These are phyloP conservation scores for Pyrenula massariospora DNA, from an alignment of 495 filamentous ascomycete genomes.

Conservation along the genomic window DNA sequence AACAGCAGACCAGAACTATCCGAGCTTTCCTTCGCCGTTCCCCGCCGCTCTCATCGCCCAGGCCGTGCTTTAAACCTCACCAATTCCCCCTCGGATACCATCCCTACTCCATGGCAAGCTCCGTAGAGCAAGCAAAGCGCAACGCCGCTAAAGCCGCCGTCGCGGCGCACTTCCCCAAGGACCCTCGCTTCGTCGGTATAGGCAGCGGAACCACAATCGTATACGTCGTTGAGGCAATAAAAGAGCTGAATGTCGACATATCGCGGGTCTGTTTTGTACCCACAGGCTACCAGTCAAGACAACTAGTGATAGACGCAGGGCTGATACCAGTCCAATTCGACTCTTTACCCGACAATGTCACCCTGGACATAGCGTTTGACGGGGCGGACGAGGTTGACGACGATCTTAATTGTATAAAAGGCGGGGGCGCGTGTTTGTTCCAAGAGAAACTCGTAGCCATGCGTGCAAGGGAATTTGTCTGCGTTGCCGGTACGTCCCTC, in stretches of 20 bases:
- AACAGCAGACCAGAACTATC: no score
- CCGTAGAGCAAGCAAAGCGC: constrained; percentile 72
- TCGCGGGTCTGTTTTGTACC: constrained; percentile 71
- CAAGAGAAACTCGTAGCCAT: constrained; percentile 95
- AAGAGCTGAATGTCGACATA: constrained; percentile 47
- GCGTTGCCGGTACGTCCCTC: constrained; percentile 59
- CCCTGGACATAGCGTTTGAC: constrained; percentile 80
- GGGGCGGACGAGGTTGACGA: constrained; percentile 96
- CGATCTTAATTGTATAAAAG: constrained; percentile 93
- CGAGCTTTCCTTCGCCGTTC: no score
- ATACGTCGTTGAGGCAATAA: constrained; percentile 92
- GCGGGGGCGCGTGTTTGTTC: constrained; percentile 90
- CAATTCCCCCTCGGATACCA: no score
- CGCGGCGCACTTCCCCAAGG: constrained; percentile 63
- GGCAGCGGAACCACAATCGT: constrained; percentile 88
- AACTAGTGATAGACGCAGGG: constrained; percentile 67
- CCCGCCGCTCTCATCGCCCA: no score
- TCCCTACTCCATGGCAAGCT: constrained; percentile 24
- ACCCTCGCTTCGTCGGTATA: constrained; percentile 73
- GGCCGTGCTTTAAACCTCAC: no score
- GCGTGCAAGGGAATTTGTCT: constrained; percentile 77
- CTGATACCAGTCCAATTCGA: constrained; percentile 70
- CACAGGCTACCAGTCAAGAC: constrained; percentile 80
- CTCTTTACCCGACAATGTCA: constrained; percentile 42
- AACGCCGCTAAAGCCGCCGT: constrained; percentile 77